Evolutionary conservation across 73 alveolate genomes (phyloP).

Genomic region (Paramecium octaurelia): DNA sequence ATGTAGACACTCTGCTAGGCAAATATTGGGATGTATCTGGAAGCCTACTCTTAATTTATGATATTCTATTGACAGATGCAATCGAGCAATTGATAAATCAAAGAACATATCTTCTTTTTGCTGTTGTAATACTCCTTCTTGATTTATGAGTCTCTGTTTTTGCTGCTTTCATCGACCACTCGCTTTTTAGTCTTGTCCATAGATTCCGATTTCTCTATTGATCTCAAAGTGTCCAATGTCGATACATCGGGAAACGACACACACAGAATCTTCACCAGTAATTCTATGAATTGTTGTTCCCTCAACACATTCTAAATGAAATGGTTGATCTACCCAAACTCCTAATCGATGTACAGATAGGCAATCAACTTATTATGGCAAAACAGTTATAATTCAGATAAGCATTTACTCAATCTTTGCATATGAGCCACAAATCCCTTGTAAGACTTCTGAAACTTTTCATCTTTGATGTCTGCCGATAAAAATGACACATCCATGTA

Average conservation of each 20-base stretch:
- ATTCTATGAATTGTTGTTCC: conserved; percentile 53
- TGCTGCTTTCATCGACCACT: neutral
- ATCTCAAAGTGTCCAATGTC: neutral
- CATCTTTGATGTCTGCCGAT: neutral
- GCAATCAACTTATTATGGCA: conserved; percentile 57
- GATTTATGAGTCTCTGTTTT: conserved; percentile 15
- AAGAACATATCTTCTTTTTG: conserved; percentile 53
- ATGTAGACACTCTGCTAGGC: conserved; percentile 43
- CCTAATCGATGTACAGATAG: conserved; percentile 57
- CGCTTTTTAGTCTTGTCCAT: neutral
- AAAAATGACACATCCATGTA: conserved; percentile 30
- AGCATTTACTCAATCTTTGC: conserved; percentile 55
- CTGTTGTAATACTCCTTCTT: conserved; percentile 30
- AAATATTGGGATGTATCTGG: conserved; percentile 39
- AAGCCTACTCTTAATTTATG: conserved; percentile 26
- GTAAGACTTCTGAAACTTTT: conserved; percentile 42
- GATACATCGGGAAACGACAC: conserved; percentile 37
- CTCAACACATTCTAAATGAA: conserved; percentile 55
- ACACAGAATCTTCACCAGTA: conserved; percentile 38
- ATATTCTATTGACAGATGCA: conserved; percentile 44
- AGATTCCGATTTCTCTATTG: conserved; percentile 43
- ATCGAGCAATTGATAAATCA: conserved; percentile 44
- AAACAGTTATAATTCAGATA: conserved; percentile 38
- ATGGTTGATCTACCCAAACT: conserved; percentile 46
- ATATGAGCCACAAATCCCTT: conserved; percentile 38